phyloP scores from a whole-genome alignment of 2,329 filamentous ascomycete genomes.

The Trichoderma koningii region DNA sequence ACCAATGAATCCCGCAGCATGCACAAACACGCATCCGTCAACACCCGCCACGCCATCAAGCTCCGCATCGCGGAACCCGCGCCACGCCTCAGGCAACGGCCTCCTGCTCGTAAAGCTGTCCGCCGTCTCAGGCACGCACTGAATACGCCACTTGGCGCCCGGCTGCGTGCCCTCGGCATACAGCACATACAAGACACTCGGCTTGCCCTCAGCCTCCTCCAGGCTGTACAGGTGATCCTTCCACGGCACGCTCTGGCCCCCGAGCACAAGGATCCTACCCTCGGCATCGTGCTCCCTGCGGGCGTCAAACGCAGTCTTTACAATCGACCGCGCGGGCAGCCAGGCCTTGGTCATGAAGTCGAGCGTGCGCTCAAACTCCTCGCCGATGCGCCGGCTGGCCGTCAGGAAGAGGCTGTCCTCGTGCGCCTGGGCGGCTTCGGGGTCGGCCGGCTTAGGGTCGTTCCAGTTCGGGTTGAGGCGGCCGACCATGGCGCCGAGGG shows the following conservation, averaged over 20 bases:
- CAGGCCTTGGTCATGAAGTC: constrained; percentile 74
- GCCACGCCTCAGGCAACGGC: constrained; percentile 87
- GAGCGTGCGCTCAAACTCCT: constrained; percentile 81
- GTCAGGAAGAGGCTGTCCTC: constrained; percentile 80
- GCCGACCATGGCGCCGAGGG: constrained; percentile 78
- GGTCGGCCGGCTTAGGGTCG: constrained; percentile 58
- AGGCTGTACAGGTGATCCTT: constrained; percentile 93
- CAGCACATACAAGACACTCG: constrained; percentile 75
- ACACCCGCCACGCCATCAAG: constrained; percentile 72
- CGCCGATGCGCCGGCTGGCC: constrained; percentile 82
- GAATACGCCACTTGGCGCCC: constrained; percentile 87
- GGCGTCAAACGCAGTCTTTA: constrained; percentile 72
- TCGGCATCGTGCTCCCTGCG: constrained; percentile 68
- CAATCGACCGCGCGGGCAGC: constrained; percentile 82
- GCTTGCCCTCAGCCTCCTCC: constrained; percentile 67
- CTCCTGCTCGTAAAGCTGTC: constrained; percentile 91
- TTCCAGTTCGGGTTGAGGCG: constrained; percentile 82
- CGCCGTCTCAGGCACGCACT: constrained; percentile 81
- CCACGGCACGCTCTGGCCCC: constrained; percentile 81
- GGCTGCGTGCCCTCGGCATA: constrained; percentile 81
- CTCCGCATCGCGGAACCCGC: constrained; percentile 84
- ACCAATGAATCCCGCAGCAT: constrained; percentile 93
- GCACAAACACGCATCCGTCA: constrained; percentile 83
- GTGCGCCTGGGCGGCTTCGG: constrained; percentile 61
- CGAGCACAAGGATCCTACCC: constrained; percentile 80